A percentile compares a stretch with the other conserved stretches of the same genome.
These are phyloP conservation scores for Dorcoceras hygrometricum DNA, from an alignment of 257 asterid species.

Conservation along the genomic window DNA sequence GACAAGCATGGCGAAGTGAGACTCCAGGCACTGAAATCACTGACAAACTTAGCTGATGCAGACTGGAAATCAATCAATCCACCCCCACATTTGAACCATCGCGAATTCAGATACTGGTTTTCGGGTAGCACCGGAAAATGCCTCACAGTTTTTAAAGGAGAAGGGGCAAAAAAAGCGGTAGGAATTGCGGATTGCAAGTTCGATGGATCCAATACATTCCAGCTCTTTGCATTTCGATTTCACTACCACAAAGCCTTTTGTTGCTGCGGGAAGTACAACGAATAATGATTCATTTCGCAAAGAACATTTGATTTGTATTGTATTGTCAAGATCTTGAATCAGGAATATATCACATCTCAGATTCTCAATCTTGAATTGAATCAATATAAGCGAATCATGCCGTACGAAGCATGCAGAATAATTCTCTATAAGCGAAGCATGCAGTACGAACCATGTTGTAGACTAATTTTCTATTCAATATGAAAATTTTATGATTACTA, in stretches of 20 bases:
- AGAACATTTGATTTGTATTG: background rate
- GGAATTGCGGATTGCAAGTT: slow-evolving; percentile 52
- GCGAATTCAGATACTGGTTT: slow-evolving; percentile 59
- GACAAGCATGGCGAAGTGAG: slow-evolving; percentile 58
- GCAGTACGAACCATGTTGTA: too few relatives aligned
- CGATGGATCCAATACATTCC: slow-evolving; percentile 49
- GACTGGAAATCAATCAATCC: slow-evolving; percentile 69
- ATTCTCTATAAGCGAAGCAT: too few relatives aligned
- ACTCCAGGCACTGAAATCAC: slow-evolving; percentile 42
- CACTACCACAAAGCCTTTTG: slow-evolving; percentile 64
- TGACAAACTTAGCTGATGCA: slow-evolving; percentile 46
- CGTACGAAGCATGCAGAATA: too few relatives aligned
- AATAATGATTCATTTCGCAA: slow-evolving; percentile 34
- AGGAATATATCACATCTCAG: background rate
- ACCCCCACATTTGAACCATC: slow-evolving; percentile 54
- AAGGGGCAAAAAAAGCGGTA: slow-evolving; percentile 34
- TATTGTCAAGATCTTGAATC: background rate
- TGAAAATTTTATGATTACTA: too few relatives aligned
- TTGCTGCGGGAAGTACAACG: slow-evolving; percentile 52
- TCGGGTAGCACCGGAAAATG: slow-evolving; percentile 54
- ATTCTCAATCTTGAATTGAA: background rate
- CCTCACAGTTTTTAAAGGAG: slow-evolving; percentile 43
- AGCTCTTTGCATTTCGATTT: slow-evolving; percentile 67
- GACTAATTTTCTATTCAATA: too few relatives aligned
- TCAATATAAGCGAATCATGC: too few relatives aligned